Evolutionary conservation across 805 yeast species (phyloP), one percentile per base, ranked within the genome.

Genomic region (Phaffomyces thermotolerans): DNA sequence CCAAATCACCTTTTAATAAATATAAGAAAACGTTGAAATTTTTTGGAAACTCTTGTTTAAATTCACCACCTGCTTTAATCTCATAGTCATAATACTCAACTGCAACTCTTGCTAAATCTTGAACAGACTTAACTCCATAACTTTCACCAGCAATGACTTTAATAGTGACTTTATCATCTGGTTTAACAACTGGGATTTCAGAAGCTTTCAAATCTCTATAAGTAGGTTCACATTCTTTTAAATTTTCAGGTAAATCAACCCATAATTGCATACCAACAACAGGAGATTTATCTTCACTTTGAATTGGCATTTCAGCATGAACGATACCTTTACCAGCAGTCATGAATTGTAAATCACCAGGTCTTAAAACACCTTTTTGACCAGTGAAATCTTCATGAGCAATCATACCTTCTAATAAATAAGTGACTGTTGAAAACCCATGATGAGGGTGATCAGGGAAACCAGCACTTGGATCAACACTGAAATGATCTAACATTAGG

Each of bases 301-400:
- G 67, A 31, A 80, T 80, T 8, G 95, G 95, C 78, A 87, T 87
- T 59, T 88, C 96, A 3, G 88, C 75, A 61, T 87, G 96, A 43
- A 84, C 84, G 32, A 87, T 78, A 40, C 95, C 96, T 53, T 74
- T 75, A 47, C 95, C 96, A 6, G 96, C 95, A 24, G 95, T 88
- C 96, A 88, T 88, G 62, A 88, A 87, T 62, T 88, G 96, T 52
- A 89, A 68, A 60, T 88, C 96, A 45, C 95, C 96, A 8, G 87
- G 78, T 48, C 75, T 71, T 42, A 89, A 65, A 8, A 85, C 70
- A 44, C 95, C 96, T 42, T 75, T 72, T n/a, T 83, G 67, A 1
- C 95, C 95, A 2, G 95, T 84, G 64, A 88, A 86, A 60, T 89
- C 96, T 58, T 83, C 89, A 59, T 84, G 95, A 6, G 86, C 84